Percentiles rank a stretch among this genome's conserved stretches.
Conservation (phyloP, 345 rosid genomes). For the Zanthoxylum bungeanum region DNA sequence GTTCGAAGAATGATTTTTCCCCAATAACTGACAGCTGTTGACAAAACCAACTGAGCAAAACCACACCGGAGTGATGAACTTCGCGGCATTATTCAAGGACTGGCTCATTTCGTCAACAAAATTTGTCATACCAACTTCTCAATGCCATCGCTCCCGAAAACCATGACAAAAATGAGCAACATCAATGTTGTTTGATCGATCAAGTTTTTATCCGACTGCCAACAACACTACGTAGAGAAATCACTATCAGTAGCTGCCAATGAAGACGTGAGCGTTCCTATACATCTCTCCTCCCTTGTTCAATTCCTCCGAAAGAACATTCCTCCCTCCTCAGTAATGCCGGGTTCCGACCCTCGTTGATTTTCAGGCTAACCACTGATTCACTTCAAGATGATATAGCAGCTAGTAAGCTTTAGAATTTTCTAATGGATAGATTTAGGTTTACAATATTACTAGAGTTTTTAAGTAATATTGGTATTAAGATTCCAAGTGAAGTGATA, state of each 20-base stretch:
- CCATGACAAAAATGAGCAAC: background rate
- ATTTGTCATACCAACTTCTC: constrained; percentile 22
- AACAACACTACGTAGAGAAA: constrained; percentile 29
- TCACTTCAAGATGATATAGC: constrained; percentile 18
- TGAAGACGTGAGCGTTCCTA: constrained; percentile 24
- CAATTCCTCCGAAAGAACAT: constrained; percentile 27
- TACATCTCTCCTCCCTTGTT: constrained; percentile 45
- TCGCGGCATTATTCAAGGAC: constrained; percentile 25
- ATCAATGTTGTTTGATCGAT: constrained; percentile 12
- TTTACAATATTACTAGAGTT: too few species aligned
- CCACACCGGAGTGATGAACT: constrained; percentile 10
- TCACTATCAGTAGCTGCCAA: constrained; percentile 1
- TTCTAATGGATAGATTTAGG: background rate
- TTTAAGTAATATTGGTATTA: too few species aligned
- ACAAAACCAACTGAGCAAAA: too few species aligned
- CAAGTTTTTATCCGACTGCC: constrained; percentile 29
- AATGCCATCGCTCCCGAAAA: background rate
- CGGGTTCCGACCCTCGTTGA: constrained; percentile 34
- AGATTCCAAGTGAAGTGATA: too few species aligned
- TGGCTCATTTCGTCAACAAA: constrained; percentile 29
- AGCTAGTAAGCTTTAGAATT: background rate
- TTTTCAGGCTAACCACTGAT: constrained; percentile 25
- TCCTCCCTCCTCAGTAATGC: constrained; percentile 38
- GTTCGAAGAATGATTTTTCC: too few species aligned
- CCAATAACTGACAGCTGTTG: too few species aligned